A percentile compares a stretch with the other conserved stretches of the same genome.
These are phyloP conservation scores for Entomortierella beljakovae DNA, from an alignment of 192 early-diverging fungal species.

Conservation along the genomic window DNA sequence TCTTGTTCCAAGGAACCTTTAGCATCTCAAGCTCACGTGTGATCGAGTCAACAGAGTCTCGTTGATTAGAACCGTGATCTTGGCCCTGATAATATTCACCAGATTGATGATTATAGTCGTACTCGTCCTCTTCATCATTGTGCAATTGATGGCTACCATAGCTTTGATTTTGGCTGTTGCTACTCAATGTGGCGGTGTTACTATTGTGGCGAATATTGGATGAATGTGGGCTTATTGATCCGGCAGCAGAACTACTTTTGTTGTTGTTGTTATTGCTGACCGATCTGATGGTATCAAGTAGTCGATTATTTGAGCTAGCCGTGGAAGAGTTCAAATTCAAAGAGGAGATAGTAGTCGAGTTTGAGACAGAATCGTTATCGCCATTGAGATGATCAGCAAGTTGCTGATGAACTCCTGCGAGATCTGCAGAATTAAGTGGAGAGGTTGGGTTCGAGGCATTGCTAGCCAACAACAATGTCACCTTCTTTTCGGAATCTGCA, in stretches of 20 bases:
- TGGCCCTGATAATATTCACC: conserved; percentile 4
- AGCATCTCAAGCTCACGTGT: conserved; percentile 54
- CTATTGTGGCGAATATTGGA: too few species aligned
- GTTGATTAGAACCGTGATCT: conserved; percentile 21
- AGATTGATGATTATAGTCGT: conserved; percentile 11
- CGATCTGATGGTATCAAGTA: too few species aligned
- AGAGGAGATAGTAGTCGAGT: too few species aligned
- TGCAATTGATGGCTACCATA: conserved; percentile 11
- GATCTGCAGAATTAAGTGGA: conserved; percentile 19
- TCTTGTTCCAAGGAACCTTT: conserved; percentile 53
- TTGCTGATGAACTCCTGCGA: conserved; percentile 24
- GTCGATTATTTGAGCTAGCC: too few species aligned
- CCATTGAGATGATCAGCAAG: conserved; percentile 12
- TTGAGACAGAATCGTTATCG: too few species aligned
- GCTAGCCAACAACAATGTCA: conserved; percentile 25
- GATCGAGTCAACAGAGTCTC: conserved; percentile 52
- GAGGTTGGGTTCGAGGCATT: conserved; percentile 19
- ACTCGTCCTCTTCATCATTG: conserved; percentile 2
- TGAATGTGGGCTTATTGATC: too few species aligned
- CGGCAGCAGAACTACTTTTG: too few species aligned
- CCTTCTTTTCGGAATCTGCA: conserved; percentile 49
- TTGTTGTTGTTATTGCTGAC: too few species aligned
- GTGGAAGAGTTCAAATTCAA: too few species aligned
- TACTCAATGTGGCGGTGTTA: too few species aligned
- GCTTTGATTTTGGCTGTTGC: neutral